Conservation (phyloP, 805 yeast genomes). For the Kregervanrija pseudodelftensis region DNA sequence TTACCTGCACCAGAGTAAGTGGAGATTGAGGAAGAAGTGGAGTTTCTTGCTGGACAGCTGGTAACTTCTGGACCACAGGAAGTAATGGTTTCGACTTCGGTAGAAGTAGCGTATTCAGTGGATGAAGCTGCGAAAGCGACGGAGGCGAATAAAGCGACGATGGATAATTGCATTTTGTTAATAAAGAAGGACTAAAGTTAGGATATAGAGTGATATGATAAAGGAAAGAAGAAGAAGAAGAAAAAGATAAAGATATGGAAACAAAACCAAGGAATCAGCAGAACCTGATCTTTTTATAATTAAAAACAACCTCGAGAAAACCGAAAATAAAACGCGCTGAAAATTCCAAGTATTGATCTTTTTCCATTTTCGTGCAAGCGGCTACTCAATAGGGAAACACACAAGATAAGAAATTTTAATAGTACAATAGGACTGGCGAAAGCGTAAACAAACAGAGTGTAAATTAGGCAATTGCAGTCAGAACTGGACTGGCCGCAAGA, state of each 20-base stretch:
- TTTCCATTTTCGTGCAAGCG: background rate
- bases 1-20: slow-evolving; percentile 1
- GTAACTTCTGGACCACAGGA: slow-evolving; percentile 32
- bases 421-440: no score
- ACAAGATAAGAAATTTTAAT: no score
- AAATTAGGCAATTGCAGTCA: no score
- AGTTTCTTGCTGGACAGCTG: slow-evolving; percentile 20
- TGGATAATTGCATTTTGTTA: slow-evolving; percentile 39
- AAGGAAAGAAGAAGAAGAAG: slow-evolving; percentile 1
- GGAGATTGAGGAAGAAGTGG: slow-evolving; percentile 21
- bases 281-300: background rate
- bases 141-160: slow-evolving; percentile 26
- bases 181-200: slow-evolving; percentile 15
- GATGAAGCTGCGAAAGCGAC: slow-evolving; percentile 28
- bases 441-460: no score
- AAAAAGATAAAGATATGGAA: background rate
- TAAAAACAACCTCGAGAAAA: background rate
- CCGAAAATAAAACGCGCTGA: background rate
- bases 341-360: background rate
- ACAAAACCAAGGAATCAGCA: background rate
- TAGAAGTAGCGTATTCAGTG: slow-evolving; percentile 26
- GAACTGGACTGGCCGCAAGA: no score
- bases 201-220: slow-evolving; percentile 1
- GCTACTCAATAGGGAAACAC: no score
- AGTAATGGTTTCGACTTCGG: slow-evolving; percentile 31